Evolutionary conservation across 1,284 basidiomycete species (phyloP).

Genomic region (Neolentinus lepideus): DNA sequence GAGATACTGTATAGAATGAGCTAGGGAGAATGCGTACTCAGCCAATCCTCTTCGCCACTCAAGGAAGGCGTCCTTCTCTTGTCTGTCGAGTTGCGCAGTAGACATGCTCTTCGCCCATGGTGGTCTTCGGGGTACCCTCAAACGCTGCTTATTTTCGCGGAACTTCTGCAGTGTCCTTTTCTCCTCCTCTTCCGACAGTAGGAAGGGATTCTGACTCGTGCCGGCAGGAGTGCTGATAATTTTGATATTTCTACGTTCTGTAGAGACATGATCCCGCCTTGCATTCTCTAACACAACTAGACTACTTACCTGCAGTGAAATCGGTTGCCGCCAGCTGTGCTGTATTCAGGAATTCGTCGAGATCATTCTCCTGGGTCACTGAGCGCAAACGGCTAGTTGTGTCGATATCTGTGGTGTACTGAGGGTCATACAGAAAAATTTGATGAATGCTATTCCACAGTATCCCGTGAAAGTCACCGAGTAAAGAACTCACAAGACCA

Average conservation of each 20-base stretch:
- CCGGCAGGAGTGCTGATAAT: conserved; percentile 70
- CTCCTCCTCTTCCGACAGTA: conserved; percentile 84
- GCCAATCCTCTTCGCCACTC: conserved; percentile 91
- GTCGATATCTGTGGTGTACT: conserved; percentile 81
- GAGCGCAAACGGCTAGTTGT: conserved; percentile 72
- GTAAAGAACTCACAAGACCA: conserved; percentile 50
- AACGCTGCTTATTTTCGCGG: conserved; percentile 58
- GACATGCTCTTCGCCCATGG: conserved; percentile 81
- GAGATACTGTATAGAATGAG: background rate
- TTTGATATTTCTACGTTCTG: conserved; percentile 89
- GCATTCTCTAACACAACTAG: background rate
- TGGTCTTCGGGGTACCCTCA: conserved; percentile 83
- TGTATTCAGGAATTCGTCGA: conserved; percentile 95
- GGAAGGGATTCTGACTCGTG: conserved; percentile 76
- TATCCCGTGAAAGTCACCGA: background rate
- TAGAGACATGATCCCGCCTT: background rate
- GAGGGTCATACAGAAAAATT: conserved; percentile 4
- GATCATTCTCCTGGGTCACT: conserved; percentile 92
- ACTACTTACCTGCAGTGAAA: conserved; percentile 84
- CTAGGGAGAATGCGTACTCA: conserved; percentile 44
- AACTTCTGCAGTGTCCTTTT: conserved; percentile 68
- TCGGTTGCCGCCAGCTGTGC: conserved; percentile 93
- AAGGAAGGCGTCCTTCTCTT: conserved; percentile 84
- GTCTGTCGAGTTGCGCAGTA: conserved; percentile 70
- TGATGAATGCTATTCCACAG: background rate